phyloP scores from a whole-genome alignment of 768 basidiomycete species.

The Mycena albidolilacea region DNA sequence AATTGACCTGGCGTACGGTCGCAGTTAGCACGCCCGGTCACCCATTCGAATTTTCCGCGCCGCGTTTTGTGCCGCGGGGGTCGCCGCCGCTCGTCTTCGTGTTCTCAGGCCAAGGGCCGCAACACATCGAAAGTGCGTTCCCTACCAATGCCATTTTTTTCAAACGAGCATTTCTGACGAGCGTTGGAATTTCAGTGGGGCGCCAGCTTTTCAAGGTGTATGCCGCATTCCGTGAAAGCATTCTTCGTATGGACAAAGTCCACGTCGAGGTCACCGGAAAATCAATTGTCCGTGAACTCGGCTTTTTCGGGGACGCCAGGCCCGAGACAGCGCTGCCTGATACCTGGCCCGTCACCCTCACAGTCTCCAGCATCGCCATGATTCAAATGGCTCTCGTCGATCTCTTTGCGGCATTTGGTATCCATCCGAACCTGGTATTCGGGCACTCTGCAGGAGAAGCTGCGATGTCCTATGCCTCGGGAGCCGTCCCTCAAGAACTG shows the following conservation, averaged over 20 bases:
- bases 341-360: no score
- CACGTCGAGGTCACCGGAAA: slow-evolving; percentile 48
- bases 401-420: no score
- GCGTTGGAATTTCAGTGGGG: slow-evolving; percentile 48
- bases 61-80: slow-evolving; percentile 46
- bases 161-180: neutral
- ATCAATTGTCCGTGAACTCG: slow-evolving; percentile 48
- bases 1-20: slow-evolving; percentile 51
- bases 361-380: no score
- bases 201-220: slow-evolving; percentile 52
- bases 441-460: no score
- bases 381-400: no score
- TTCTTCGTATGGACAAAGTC: slow-evolving; percentile 55
- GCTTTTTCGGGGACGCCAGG: no score
- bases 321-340: no score
- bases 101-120: slow-evolving; percentile 3
- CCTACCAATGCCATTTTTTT: slow-evolving; percentile 44
- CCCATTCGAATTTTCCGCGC: slow-evolving; percentile 43
- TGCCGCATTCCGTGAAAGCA: slow-evolving; percentile 54
- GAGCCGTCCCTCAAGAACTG: no score
- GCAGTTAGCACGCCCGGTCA: slow-evolving; percentile 37
- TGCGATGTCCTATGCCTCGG: no score
- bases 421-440: no score
- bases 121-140: slow-evolving; percentile 5
- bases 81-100: slow-evolving; percentile 44